These are phyloP conservation scores for Arabis hirsuta DNA, from an alignment of 345 rosid genomes.

Conservation along the genomic window DNA sequence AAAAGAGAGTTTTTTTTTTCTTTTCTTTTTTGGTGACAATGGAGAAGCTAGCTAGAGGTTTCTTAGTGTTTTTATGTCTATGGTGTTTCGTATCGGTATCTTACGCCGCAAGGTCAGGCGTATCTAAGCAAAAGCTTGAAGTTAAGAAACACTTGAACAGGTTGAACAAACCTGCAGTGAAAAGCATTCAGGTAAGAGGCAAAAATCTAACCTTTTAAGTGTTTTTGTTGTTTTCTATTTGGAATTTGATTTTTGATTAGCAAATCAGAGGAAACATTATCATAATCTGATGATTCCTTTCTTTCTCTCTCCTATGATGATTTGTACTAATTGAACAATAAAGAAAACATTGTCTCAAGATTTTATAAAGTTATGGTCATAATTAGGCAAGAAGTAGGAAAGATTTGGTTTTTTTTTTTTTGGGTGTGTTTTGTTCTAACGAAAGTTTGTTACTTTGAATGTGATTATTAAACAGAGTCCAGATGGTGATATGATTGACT, in stretches of 20 bases:
- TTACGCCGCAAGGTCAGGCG: slow-evolving; percentile 67
- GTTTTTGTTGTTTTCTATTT: slow-evolving; percentile 25
- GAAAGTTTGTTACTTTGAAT: slow-evolving; percentile 20
- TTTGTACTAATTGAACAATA: slow-evolving; percentile 29
- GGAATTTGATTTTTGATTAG: slow-evolving; percentile 11
- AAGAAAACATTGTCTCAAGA: slow-evolving; percentile 14
- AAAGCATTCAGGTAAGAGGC: slow-evolving; percentile 69
- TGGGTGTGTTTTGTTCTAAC: background rate
- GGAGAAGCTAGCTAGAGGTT: slow-evolving; percentile 39
- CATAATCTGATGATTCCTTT: slow-evolving; percentile 30
- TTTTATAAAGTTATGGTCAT: slow-evolving; percentile 24
- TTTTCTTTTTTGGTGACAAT: too few species aligned
- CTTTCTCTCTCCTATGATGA: slow-evolving; percentile 43
- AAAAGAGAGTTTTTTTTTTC: too few species aligned
- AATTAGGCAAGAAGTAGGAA: slow-evolving; percentile 7
- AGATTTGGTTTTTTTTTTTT: background rate
- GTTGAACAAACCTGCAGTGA: slow-evolving; percentile 81
- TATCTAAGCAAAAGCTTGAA: slow-evolving; percentile 69
- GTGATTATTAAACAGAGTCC: slow-evolving; percentile 57
- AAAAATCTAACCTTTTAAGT: slow-evolving; percentile 2
- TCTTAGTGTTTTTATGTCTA: slow-evolving; percentile 49
- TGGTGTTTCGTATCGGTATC: slow-evolving; percentile 52
- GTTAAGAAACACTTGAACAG: slow-evolving; percentile 87
- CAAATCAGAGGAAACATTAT: background rate
- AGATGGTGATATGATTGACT: slow-evolving; percentile 85